phyloP scores from a whole-genome alignment of 2,329 filamentous ascomycete species.

The Septoria petroselini region DNA sequence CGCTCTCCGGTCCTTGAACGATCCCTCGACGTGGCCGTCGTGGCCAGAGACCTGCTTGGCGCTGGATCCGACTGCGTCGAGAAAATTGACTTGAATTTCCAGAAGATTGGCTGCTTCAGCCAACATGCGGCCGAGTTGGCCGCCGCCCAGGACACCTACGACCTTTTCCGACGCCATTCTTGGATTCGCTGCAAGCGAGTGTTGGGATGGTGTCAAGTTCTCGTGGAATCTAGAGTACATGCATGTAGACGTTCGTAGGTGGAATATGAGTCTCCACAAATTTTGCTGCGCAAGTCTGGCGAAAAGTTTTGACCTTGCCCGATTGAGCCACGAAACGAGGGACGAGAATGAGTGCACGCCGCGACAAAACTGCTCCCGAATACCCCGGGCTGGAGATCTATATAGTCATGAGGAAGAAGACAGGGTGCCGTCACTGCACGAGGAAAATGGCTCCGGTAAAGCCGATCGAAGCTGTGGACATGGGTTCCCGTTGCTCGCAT shows the following conservation, averaged over 20 bases:
- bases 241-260: not conserved
- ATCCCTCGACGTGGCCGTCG: conserved; percentile 72
- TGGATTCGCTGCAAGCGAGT: not conserved
- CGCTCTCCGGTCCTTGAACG: conserved; percentile 77
- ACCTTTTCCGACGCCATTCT: conserved; percentile 26
- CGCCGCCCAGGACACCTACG: conserved; percentile 46
- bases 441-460: not conserved
- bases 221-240: not conserved
- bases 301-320: not conserved
- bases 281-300: not conserved
- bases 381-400: not conserved
- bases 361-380: not conserved
- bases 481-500: conserved; percentile 3
- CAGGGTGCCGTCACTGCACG: not conserved
- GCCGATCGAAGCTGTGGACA: not conserved
- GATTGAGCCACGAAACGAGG: not conserved
- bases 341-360: not conserved
- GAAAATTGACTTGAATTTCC: conserved; percentile 72
- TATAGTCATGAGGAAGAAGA: not conserved
- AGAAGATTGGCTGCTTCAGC: conserved; percentile 79
- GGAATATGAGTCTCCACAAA: not conserved
- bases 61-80: conserved; percentile 73
- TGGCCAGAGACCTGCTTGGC: conserved; percentile 83
- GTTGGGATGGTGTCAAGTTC: not conserved
- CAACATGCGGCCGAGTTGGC: conserved; percentile 82